These are phyloP conservation scores for Calocybe gangraenosa DNA, from an alignment of 768 basidiomycete species.

Conservation along the genomic window DNA sequence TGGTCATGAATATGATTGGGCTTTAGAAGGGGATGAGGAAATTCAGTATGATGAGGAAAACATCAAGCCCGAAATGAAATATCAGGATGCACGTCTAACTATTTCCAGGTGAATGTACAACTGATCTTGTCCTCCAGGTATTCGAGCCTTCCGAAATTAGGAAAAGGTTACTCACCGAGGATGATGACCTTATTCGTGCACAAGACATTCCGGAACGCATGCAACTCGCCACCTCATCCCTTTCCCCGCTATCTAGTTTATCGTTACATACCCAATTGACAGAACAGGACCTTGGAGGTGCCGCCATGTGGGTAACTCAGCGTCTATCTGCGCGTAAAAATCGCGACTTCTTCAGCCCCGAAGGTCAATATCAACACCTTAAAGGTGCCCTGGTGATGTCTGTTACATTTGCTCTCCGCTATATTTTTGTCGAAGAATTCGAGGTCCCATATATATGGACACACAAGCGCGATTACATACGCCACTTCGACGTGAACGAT, in stretches of 20 bases:
- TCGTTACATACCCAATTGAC: constrained; percentile 61
- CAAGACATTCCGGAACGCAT: constrained; percentile 94
- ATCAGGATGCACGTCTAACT: constrained; percentile 65
- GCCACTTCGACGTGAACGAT: constrained; percentile 69
- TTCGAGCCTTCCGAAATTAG: constrained; percentile 98
- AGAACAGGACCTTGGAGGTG: constrained; percentile 71
- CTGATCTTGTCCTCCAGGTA: constrained; percentile 49
- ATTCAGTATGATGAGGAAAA: constrained; percentile 38
- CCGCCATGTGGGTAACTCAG: constrained; percentile 85
- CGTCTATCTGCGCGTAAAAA: constrained; percentile 71
- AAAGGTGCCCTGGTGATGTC: constrained; percentile 70
- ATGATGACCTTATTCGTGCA: constrained; percentile 87
- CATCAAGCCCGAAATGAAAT: constrained; percentile 71
- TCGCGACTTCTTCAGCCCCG: constrained; percentile 65
- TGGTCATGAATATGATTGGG: constrained; percentile 96
- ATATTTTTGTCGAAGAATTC: constrained; percentile 81
- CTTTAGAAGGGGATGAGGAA: constrained; percentile 80
- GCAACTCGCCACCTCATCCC: constrained; percentile 83
- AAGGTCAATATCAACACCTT: constrained; percentile 56
- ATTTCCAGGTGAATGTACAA: constrained; percentile 1
- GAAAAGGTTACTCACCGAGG: constrained; percentile 83
- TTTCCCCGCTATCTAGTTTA: constrained; percentile 63
- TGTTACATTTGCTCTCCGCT: constrained; percentile 73
- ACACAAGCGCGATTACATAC: constrained; percentile 89
- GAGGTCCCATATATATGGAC: constrained; percentile 96